A percentile compares a stretch with the other conserved stretches of the same genome.
These are phyloP conservation scores for Verticillium alfalfae DNA, from an alignment of 2,329 filamentous ascomycete species.

Conservation along the genomic window DNA sequence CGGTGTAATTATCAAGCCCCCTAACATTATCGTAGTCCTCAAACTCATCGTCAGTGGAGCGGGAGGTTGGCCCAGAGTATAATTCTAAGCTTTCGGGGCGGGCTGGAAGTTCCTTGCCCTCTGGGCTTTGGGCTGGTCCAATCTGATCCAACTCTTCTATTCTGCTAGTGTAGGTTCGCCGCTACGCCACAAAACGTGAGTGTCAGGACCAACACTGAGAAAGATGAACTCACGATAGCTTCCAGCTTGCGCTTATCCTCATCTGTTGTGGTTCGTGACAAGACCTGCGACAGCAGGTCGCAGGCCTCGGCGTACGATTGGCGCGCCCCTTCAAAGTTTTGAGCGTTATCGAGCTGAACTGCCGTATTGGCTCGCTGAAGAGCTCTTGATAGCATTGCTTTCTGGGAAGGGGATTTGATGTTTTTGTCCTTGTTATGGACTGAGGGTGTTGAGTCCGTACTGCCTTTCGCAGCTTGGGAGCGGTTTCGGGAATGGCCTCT, in stretches of 20 bases:
- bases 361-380: constrained; percentile 94
- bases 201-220: background rate
- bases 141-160: constrained; percentile 82
- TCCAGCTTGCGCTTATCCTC: constrained; percentile 89
- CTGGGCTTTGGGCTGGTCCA: constrained; percentile 42
- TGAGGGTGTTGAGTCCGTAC: constrained; percentile 33
- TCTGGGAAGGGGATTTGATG: constrained; percentile 63
- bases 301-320: constrained; percentile 91
- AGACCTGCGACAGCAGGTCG: constrained; percentile 78
- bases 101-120: constrained; percentile 72
- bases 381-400: constrained; percentile 93
- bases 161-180: constrained; percentile 82
- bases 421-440: constrained; percentile 25
- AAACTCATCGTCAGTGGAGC: constrained; percentile 32
- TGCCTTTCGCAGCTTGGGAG: constrained; percentile 37
- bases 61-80: constrained; percentile 31
- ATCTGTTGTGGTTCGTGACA: constrained; percentile 74
- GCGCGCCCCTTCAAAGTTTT: constrained; percentile 88
- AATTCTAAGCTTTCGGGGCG: constrained; percentile 53
- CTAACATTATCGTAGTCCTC: constrained; percentile 42
- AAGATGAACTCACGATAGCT: constrained; percentile 69
- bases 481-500: constrained; percentile 40
- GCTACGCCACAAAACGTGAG: constrained; percentile 38
- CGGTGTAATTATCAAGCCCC: constrained; percentile 46
- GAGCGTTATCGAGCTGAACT: constrained; percentile 90